A percentile compares a stretch with the other conserved stretches of the same genome.
These are phyloP conservation scores for Chaetomiaceae sp. DNA, from an alignment of 2,329 filamentous ascomycete genomes.

Conservation along the genomic window DNA sequence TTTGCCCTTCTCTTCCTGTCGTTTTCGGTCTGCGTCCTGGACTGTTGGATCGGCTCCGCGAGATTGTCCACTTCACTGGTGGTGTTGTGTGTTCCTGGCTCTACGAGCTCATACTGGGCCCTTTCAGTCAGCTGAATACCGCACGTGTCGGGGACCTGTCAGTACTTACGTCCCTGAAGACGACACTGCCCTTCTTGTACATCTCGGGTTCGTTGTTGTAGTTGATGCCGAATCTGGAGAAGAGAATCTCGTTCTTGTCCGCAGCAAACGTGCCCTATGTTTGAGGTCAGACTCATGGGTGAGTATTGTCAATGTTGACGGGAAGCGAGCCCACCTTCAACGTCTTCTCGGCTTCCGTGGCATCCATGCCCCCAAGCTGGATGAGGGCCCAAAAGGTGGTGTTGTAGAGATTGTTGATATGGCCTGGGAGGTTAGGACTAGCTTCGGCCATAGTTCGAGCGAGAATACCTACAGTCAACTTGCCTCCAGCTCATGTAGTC, in stretches of 20 bases:
- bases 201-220: constrained; percentile 96
- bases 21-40: constrained; percentile 78
- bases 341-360: constrained; percentile 73
- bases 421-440: constrained; percentile 50
- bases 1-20: constrained; percentile 77
- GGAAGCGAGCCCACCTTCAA: constrained; percentile 60
- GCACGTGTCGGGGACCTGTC: too few relatives aligned
- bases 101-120: constrained; percentile 64
- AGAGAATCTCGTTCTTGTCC: constrained; percentile 96
- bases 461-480: constrained; percentile 69
- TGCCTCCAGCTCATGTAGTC: constrained; percentile 98
- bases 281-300: background rate
- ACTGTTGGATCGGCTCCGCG: constrained; percentile 54
- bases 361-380: constrained; percentile 67
- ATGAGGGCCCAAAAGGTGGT: constrained; percentile 94
- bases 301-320: background rate
- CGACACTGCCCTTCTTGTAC: constrained; percentile 86
- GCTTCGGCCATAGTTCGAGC: background rate
- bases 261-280: constrained; percentile 70
- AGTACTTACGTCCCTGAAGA: constrained; percentile 70
- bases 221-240: constrained; percentile 83
- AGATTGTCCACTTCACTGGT: constrained; percentile 44
- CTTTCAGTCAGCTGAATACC: background rate
- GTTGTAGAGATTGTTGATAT: constrained; percentile 98
- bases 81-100: constrained; percentile 48